Evolutionary conservation across 2,329 filamentous ascomycete genomes (phyloP).

Genomic region (Clonostachys solani): DNA sequence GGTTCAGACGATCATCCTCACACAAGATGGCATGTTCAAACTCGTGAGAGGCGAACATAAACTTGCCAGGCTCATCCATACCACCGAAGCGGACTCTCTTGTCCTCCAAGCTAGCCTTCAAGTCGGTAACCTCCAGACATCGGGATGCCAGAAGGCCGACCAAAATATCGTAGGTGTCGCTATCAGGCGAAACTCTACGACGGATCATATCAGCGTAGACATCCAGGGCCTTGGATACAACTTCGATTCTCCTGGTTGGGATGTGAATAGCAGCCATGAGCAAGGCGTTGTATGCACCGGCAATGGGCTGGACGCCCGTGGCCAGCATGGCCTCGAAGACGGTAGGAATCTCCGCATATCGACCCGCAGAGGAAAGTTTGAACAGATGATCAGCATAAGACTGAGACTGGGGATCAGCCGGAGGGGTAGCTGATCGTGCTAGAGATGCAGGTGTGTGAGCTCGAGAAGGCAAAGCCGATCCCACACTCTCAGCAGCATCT

Average conservation of each 20-base stretch:
- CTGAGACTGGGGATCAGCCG: conserved; percentile 59
- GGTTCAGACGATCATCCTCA: conserved; percentile 81
- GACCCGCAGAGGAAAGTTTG: conserved; percentile 64
- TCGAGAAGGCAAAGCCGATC: conserved; percentile 33
- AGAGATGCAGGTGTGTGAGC: conserved; percentile 38
- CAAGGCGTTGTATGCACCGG: conserved; percentile 88
- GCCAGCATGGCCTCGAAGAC: conserved; percentile 89
- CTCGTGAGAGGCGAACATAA: conserved; percentile 86
- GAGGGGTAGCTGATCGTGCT: conserved; percentile 55
- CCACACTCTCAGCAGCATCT: conserved; percentile 38
- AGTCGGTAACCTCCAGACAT: conserved; percentile 70
- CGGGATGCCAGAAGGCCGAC: conserved; percentile 78
- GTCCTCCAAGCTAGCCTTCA: conserved; percentile 72
- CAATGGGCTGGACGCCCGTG: conserved; percentile 74
- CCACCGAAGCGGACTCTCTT: conserved; percentile 82
- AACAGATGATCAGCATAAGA: conserved; percentile 76
- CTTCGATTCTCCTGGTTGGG: conserved; percentile 72
- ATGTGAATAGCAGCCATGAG: conserved; percentile 81
- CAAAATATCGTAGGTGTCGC: conserved; percentile 82
- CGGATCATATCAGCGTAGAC: conserved; percentile 96
- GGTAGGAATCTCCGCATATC: conserved; percentile 83
- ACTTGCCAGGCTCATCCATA: conserved; percentile 77
- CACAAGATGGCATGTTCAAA: conserved; percentile 80
- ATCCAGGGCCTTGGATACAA: conserved; percentile 87
- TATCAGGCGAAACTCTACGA: conserved; percentile 76